Conservation (phyloP, 345 rosid species). For the Durio zibethinus region DNA sequence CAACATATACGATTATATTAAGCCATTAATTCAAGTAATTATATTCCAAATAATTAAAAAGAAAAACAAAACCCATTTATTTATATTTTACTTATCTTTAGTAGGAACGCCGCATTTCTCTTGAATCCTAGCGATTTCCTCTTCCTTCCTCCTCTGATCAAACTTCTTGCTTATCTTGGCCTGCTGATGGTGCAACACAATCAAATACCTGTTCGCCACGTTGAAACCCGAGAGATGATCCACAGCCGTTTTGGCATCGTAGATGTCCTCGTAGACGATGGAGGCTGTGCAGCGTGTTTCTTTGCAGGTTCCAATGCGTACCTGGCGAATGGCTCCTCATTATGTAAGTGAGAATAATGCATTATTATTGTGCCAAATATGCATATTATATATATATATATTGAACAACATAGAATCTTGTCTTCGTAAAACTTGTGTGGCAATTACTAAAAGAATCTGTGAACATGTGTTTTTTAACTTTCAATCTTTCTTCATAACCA, state of each 20-base stretch:
- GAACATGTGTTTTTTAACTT: no score
- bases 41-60: neutral
- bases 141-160: slow-evolving; percentile 77
- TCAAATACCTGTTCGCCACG: slow-evolving; percentile 87
- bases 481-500: no score
- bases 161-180: slow-evolving; percentile 82
- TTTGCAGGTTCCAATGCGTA: slow-evolving; percentile 83
- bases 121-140: slow-evolving; percentile 73
- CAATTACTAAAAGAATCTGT: no score
- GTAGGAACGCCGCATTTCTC: slow-evolving; percentile 76
- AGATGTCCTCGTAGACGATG: slow-evolving; percentile 93
- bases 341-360: no score
- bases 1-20: neutral
- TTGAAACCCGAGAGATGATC: slow-evolving; percentile 98
- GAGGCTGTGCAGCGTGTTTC: slow-evolving; percentile 93
- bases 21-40: neutral
- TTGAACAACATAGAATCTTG: no score
- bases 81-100: slow-evolving; percentile 68
- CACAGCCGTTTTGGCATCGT: slow-evolving; percentile 95
- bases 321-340: slow-evolving; percentile 97
- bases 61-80: no score
- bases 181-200: slow-evolving; percentile 87
- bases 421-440: no score
- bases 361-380: no score
- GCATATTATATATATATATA: no score